Evolutionary conservation across 2,329 filamentous ascomycete genomes (phyloP).

Genomic region (Fusarium virguliforme): DNA sequence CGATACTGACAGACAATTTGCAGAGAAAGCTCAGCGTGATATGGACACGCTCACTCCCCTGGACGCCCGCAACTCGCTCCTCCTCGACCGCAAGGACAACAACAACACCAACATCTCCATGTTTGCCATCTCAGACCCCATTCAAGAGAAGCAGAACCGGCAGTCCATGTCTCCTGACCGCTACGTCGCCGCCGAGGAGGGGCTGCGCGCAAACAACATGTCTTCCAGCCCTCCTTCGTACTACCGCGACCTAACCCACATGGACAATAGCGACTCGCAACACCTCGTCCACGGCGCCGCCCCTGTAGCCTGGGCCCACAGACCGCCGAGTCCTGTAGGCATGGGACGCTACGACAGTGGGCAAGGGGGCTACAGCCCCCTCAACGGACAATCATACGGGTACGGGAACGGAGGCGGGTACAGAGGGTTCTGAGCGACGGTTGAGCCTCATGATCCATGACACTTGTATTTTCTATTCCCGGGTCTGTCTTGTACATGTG

Average conservation of each 20-base stretch:
- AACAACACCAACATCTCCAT: constrained; percentile 59
- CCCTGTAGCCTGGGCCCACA: constrained; percentile 57
- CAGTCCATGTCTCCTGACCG: constrained; percentile 56
- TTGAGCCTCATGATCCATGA: constrained; percentile 36
- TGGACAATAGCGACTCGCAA: constrained; percentile 56
- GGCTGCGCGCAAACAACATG: constrained; percentile 41
- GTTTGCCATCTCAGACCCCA: constrained; percentile 61
- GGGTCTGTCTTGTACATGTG: constrained; percentile 34
- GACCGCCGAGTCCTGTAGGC: constrained; percentile 36
- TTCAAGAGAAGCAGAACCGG: constrained; percentile 55
- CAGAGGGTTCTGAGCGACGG: constrained; percentile 46
- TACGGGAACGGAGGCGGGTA: constrained; percentile 48
- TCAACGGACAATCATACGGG: constrained; percentile 42
- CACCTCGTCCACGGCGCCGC: constrained; percentile 60
- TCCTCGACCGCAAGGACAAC: constrained; percentile 72
- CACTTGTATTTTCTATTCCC: constrained; percentile 24
- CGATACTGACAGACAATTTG: constrained; percentile 48
- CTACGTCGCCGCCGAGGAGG: constrained; percentile 50
- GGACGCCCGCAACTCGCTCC: constrained; percentile 88
- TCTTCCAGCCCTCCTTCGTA: constrained; percentile 49
- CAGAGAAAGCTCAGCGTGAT: constrained; percentile 84
- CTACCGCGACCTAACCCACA: constrained; percentile 60
- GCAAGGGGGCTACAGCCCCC: constrained; percentile 43
- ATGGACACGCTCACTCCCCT: constrained; percentile 88
- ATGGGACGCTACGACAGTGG: constrained; percentile 41